Percentiles rank a stretch among this genome's conserved stretches.
Conservation (phyloP, 2,329 filamentous ascomycete genomes). For the Fusarium verticillioides region DNA sequence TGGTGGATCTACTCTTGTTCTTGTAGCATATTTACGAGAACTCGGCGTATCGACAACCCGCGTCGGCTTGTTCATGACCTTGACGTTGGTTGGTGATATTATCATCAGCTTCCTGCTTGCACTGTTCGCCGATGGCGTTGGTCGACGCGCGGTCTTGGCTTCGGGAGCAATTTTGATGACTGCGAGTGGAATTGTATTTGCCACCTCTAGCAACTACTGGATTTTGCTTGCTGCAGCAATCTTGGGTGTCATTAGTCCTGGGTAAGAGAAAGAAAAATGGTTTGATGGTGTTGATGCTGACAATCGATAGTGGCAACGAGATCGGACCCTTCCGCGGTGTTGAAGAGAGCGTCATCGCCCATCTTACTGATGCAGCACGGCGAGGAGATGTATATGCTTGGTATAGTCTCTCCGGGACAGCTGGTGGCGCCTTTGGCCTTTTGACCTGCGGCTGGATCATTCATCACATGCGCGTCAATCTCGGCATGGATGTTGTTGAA, state of each 20-base stretch:
- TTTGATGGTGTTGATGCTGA: background rate
- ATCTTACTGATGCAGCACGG: slow-evolving; percentile 59
- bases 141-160: slow-evolving; percentile 64
- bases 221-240: slow-evolving; percentile 66
- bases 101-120: slow-evolving; percentile 69
- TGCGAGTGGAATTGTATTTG: slow-evolving; percentile 66
- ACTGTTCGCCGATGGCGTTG: slow-evolving; percentile 66
- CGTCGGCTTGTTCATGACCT: slow-evolving; percentile 73
- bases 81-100: slow-evolving; percentile 70
- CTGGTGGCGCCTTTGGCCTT: slow-evolving; percentile 70
- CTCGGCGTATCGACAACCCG: slow-evolving; percentile 61
- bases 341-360: slow-evolving; percentile 69
- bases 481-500: slow-evolving; percentile 56
- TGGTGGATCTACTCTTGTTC: slow-evolving; percentile 66
- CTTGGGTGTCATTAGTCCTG: slow-evolving; percentile 70
- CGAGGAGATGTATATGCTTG: slow-evolving; percentile 70
- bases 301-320: slow-evolving; percentile 64
- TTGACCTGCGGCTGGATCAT: slow-evolving; percentile 69
- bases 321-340: slow-evolving; percentile 72
- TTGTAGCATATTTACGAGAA: slow-evolving; percentile 65
- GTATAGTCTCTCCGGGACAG: slow-evolving; percentile 68
- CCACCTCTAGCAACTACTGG: slow-evolving; percentile 65
- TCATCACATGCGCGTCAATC: slow-evolving; percentile 56
- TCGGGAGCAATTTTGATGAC: slow-evolving; percentile 66
- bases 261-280: slow-evolving; percentile 39